Conservation (phyloP, 768 basidiomycete genomes). For the Lepiota venenata region DNA sequence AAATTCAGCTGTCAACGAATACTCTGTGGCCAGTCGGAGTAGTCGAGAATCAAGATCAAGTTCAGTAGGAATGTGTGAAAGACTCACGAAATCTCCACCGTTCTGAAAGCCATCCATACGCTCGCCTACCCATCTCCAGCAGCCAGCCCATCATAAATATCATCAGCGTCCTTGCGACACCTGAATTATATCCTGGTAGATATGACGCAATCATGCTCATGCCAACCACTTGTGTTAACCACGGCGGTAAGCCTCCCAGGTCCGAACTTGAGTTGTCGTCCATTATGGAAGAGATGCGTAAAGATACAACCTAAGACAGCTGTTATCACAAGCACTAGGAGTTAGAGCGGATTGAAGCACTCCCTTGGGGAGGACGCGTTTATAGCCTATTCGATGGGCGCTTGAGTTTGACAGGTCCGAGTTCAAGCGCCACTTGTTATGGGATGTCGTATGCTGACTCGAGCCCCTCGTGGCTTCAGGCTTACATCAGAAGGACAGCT, state of each 20-base stretch:
- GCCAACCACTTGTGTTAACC: slow-evolving; percentile 4
- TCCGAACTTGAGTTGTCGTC: no score
- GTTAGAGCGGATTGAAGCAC: no score
- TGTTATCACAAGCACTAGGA: no score
- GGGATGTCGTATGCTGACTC: no score
- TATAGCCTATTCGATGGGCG: no score
- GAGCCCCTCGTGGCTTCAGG: no score
- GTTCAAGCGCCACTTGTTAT: no score
- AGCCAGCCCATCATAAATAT: slow-evolving; percentile 11
- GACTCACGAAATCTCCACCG: slow-evolving; percentile 27
- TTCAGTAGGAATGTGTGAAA: background rate
- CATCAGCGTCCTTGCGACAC: slow-evolving; percentile 1
- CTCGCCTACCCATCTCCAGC: slow-evolving; percentile 8
- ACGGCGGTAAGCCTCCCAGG: background rate
- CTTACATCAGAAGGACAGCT: no score
- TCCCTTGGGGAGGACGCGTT: no score
- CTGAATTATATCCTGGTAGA: slow-evolving; percentile 1
- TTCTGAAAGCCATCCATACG: slow-evolving; percentile 28
- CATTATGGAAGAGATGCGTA: no score
- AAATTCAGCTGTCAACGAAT: slow-evolving; percentile 36
- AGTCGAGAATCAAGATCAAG: background rate
- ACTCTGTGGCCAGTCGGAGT: slow-evolving; percentile 23
- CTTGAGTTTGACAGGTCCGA: no score
- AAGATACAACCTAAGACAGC: no score
- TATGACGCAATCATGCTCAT: slow-evolving; percentile 7